These are phyloP conservation scores for Plantago major DNA, from an alignment of 257 asterid species.

Conservation along the genomic window DNA sequence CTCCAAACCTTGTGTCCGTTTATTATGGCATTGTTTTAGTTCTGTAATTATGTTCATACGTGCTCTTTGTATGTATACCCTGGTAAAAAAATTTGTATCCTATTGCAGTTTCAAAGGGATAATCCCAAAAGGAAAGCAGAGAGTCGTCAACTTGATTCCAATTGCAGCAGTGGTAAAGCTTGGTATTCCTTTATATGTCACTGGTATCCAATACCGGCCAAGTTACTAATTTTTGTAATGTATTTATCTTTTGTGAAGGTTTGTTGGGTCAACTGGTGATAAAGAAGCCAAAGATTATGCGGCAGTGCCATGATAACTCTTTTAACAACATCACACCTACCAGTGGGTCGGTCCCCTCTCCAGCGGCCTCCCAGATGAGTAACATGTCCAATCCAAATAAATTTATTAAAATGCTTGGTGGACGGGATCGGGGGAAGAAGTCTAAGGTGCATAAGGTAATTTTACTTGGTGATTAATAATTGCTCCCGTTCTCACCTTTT, in stretches of 20 bases:
- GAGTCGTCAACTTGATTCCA: slow-evolving; percentile 60
- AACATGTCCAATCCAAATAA: slow-evolving; percentile 74
- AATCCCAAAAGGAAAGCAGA: slow-evolving; percentile 59
- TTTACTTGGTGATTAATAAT: slow-evolving; percentile 18
- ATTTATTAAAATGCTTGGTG: slow-evolving; percentile 66
- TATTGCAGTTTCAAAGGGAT: slow-evolving; percentile 59
- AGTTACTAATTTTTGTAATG: slow-evolving; percentile 20
- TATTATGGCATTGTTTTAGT: background rate
- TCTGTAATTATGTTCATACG: background rate
- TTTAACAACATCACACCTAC: slow-evolving; percentile 56
- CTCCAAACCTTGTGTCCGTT: background rate
- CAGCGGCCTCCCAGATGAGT: slow-evolving; percentile 85
- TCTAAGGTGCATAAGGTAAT: slow-evolving; percentile 68
- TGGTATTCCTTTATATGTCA: slow-evolving; percentile 15
- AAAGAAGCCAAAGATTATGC: slow-evolving; percentile 78
- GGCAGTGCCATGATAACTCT: slow-evolving; percentile 64
- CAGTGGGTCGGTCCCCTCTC: slow-evolving; percentile 74
- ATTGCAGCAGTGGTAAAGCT: slow-evolving; percentile 60
- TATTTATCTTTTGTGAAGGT: slow-evolving; percentile 47
- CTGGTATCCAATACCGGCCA: slow-evolving; percentile 16
- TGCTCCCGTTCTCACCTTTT: slow-evolving; percentile 15
- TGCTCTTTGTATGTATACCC: background rate
- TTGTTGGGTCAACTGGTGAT: slow-evolving; percentile 58
- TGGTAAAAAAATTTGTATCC: slow-evolving; percentile 12
- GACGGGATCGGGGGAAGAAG: slow-evolving; percentile 87